phyloP scores from a whole-genome alignment of 2,329 filamentous ascomycete species.

The Microdochium bolleyi region DNA sequence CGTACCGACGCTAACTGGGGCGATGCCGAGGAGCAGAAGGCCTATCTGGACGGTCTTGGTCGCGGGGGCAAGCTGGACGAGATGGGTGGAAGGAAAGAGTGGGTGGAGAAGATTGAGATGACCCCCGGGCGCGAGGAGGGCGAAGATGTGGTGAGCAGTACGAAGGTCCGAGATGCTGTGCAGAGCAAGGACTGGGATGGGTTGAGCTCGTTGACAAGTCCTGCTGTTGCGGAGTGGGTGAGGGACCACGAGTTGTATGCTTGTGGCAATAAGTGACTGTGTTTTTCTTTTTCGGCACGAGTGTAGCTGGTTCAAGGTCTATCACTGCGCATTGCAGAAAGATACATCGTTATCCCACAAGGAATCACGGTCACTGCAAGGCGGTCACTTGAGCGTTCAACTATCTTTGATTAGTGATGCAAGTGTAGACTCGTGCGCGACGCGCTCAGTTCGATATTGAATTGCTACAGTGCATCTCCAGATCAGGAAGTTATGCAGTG shows the following conservation, averaged over 20 bases:
- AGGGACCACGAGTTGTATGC: conserved; percentile 46
- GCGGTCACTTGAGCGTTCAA: too few species aligned
- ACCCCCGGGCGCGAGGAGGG: conserved; percentile 38
- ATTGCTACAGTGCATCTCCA: too few species aligned
- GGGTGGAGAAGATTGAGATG: conserved; percentile 54
- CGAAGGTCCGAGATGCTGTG: conserved; percentile 53
- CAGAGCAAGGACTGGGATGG: conserved; percentile 33
- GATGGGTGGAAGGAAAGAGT: conserved; percentile 47
- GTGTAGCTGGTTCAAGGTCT: not conserved
- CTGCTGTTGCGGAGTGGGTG: conserved; percentile 50
- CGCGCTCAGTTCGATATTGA: too few species aligned
- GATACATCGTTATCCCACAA: too few species aligned
- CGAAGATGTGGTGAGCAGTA: conserved; percentile 45
- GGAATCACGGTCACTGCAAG: too few species aligned
- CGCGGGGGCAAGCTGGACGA: conserved; percentile 34
- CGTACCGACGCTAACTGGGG: conserved; percentile 56
- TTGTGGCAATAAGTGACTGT: not conserved
- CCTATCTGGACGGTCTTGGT: conserved; percentile 43
- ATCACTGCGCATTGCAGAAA: not conserved
- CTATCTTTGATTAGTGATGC: too few species aligned
- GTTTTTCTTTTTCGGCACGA: not conserved
- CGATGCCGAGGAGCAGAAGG: conserved; percentile 40
- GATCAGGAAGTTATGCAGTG: too few species aligned
- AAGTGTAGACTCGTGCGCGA: too few species aligned
- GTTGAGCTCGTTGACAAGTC: conserved; percentile 46